These are phyloP conservation scores for Symbiodinium natans DNA, from an alignment of 73 alveolate species.

Conservation along the genomic window DNA sequence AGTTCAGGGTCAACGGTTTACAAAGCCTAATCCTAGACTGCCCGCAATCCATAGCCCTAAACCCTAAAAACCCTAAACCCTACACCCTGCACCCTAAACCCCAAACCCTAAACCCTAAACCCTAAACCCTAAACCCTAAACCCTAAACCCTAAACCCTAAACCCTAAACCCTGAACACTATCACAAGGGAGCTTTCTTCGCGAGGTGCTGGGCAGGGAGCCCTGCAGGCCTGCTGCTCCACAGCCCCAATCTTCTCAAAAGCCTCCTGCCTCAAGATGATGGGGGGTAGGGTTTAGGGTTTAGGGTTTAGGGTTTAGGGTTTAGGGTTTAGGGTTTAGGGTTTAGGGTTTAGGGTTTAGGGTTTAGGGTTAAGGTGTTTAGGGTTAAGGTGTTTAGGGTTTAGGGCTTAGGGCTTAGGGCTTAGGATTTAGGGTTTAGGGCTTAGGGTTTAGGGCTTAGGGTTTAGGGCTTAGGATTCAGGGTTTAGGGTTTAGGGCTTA, in stretches of 20 bases:
- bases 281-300: no score
- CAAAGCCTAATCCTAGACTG: neutral
- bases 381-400: neutral
- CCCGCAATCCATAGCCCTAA: neutral
- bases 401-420: neutral
- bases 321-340: no score
- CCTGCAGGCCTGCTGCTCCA: constrained; percentile 71
- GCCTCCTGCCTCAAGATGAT: constrained; percentile 20
- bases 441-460: no score
- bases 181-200: no score
- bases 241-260: constrained; percentile 87
- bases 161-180: no score
- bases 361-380: neutral
- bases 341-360: neutral
- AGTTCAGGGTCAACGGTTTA: neutral
- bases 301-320: no score
- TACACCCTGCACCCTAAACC: neutral
- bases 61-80: neutral
- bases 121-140: neutral
- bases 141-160: no score
- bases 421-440: no score
- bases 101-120: neutral
- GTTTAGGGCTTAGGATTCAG: no score
- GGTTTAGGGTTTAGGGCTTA: no score
- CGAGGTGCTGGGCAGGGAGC: neutral